These are phyloP conservation scores for Cryptococcus sp. DNA, from an alignment of 1,284 basidiomycete genomes.

Conservation along the genomic window DNA sequence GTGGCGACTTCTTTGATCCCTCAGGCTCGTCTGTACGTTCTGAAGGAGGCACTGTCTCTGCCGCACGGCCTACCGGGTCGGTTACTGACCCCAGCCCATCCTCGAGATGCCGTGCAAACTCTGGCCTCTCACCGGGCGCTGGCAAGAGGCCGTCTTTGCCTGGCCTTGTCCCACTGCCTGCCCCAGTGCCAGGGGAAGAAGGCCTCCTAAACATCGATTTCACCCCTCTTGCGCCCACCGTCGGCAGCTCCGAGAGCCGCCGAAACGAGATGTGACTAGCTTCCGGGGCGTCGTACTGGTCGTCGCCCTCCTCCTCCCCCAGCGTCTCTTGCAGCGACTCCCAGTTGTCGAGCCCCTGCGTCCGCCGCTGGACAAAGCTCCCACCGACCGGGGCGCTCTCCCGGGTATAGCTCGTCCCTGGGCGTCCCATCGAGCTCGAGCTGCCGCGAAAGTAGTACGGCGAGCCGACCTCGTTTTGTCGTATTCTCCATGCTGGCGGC, in stretches of 20 bases:
- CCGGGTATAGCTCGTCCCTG: neutral
- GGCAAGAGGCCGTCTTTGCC: slow-evolving; percentile 1
- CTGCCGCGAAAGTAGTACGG: neutral
- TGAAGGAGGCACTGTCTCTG: neutral
- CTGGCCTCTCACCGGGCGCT: slow-evolving; percentile 1
- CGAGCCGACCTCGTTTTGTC: neutral
- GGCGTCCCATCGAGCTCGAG: too few species aligned
- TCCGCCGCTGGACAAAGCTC: neutral
- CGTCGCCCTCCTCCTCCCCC: slow-evolving; percentile 8
- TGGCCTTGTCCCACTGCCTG: neutral
- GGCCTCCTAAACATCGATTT: slow-evolving; percentile 5
- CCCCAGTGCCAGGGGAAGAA: neutral
- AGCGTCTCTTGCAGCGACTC: slow-evolving; percentile 31
- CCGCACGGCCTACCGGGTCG: neutral
- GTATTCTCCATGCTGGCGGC: neutral
- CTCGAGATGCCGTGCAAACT: slow-evolving; percentile 6
- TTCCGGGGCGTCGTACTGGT: neutral
- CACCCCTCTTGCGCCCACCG: slow-evolving; percentile 5
- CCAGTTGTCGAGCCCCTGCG: slow-evolving; percentile 32
- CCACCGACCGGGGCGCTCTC: neutral
- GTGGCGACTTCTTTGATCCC: neutral
- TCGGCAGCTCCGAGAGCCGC: neutral
- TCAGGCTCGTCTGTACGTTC: neutral
- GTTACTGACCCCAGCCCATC: neutral
- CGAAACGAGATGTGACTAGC: neutral